A percentile compares a stretch with the other conserved stretches of the same genome.
Conservation (phyloP, 495 filamentous ascomycete genomes). For the Aspergillus diversus region DNA sequence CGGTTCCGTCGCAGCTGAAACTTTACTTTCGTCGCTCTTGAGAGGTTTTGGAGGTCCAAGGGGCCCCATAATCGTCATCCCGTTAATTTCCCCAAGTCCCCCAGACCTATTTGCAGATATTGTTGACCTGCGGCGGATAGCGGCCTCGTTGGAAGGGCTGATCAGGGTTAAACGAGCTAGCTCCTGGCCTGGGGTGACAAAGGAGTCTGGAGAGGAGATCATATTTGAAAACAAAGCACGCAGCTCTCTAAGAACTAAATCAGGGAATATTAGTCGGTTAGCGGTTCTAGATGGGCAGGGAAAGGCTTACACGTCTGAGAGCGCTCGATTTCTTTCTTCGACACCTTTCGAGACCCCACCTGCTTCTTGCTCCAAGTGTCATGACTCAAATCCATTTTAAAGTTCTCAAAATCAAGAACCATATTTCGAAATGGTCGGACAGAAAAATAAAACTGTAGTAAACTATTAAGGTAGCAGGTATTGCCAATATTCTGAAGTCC, state of each 20-base stretch:
- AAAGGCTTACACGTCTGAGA: constrained; percentile 69
- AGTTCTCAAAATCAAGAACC: constrained; percentile 70
- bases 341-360: constrained; percentile 65
- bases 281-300: constrained; percentile 1
- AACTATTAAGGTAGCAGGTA: constrained; percentile 96
- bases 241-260: constrained; percentile 71
- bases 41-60: constrained; percentile 46
- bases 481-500: constrained; percentile 93
- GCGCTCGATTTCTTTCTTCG: constrained; percentile 63
- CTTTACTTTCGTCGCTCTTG: constrained; percentile 22
- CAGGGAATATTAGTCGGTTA: not conserved
- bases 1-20: constrained; percentile 22
- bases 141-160: constrained; percentile 61
- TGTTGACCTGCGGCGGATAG: constrained; percentile 60
- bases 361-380: constrained; percentile 62
- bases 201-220: constrained; percentile 56
- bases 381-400: constrained; percentile 65
- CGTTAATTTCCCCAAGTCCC: constrained; percentile 55
- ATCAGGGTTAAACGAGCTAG: constrained; percentile 82
- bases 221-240: constrained; percentile 72
- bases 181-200: constrained; percentile 70
- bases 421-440: constrained; percentile 81
- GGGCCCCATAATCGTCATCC: constrained; percentile 55
- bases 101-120: constrained; percentile 42
- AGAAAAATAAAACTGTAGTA: constrained; percentile 94